phyloP scores from a whole-genome alignment of 116 monocot species.

The Zostera marina region DNA sequence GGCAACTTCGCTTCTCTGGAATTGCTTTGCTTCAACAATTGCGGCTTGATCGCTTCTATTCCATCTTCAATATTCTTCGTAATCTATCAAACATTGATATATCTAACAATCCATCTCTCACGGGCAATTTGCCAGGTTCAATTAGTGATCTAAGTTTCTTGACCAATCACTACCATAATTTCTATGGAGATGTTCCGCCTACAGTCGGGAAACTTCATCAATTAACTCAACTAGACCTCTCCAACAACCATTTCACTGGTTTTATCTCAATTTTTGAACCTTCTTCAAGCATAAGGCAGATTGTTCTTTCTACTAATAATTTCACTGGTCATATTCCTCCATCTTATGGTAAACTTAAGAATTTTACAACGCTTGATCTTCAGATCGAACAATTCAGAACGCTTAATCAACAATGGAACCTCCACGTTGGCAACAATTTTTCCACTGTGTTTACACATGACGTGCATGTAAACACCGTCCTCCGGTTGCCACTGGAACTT shows the following conservation, averaged over 20 bases:
- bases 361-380: slow-evolving; percentile 31
- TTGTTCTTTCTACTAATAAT: slow-evolving; percentile 22
- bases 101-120: slow-evolving; percentile 33
- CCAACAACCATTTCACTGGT: slow-evolving; percentile 40
- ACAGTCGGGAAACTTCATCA: slow-evolving; percentile 16
- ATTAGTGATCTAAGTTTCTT: slow-evolving; percentile 16
- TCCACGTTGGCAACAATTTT: slow-evolving; percentile 52
- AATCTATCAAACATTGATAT: slow-evolving; percentile 31
- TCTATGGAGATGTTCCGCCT: slow-evolving; percentile 14
- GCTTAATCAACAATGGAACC: slow-evolving; percentile 71
- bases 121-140: slow-evolving; percentile 30
- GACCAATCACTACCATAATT: slow-evolving; percentile 6
- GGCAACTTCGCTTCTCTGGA: slow-evolving; percentile 27
- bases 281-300: slow-evolving; percentile 6
- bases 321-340: slow-evolving; percentile 20
- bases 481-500: slow-evolving; percentile 76
- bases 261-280: slow-evolving; percentile 15
- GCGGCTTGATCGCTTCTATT: slow-evolving; percentile 26
- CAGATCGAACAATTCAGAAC: slow-evolving; percentile 46
- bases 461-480: slow-evolving; percentile 70
- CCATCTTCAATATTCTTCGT: slow-evolving; percentile 25
- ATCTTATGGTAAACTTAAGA: slow-evolving; percentile 9
- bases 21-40: slow-evolving; percentile 20
- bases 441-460: slow-evolving; percentile 72
- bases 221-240: slow-evolving; percentile 38